phyloP scores from a whole-genome alignment of 495 filamentous ascomycete species.

The Lichenothelia convexa region DNA sequence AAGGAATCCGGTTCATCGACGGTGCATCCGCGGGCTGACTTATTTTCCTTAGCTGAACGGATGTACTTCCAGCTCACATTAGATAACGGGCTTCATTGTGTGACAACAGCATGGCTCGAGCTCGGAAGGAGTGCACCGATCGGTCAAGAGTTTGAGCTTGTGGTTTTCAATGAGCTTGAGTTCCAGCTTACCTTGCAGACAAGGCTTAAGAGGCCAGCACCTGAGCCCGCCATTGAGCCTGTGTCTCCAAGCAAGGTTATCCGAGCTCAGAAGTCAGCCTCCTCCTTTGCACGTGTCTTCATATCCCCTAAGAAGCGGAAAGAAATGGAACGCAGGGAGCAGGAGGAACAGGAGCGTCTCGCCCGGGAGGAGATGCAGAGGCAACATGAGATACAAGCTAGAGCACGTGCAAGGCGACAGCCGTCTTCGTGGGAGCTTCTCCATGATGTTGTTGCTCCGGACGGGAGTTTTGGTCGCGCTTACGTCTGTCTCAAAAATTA shows the following conservation, averaged over 20 bases:
- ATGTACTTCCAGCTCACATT: conserved; percentile 86
- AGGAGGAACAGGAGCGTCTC: conserved; percentile 61
- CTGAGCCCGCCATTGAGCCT: conserved; percentile 28
- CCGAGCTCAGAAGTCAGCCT: conserved; percentile 44
- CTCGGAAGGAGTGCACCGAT: conserved; percentile 85
- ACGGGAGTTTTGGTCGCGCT: conserved; percentile 82
- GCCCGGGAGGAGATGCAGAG: conserved; percentile 41
- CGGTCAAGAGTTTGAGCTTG: conserved; percentile 94
- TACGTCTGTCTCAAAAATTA: conserved; percentile 89
- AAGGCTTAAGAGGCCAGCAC: conserved; percentile 66
- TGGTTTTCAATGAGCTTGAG: conserved; percentile 89
- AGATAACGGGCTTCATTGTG: conserved; percentile 93
- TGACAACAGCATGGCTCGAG: conserved; percentile 90
- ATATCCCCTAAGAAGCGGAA: conserved; percentile 88
- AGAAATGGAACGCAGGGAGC: conserved; percentile 67
- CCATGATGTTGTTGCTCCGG: conserved; percentile 64
- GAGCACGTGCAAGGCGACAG: conserved; percentile 34
- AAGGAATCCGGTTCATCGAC: conserved; percentile 18
- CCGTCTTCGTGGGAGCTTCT: conserved; percentile 71
- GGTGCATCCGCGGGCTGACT: conserved; percentile 9
- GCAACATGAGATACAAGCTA: conserved; percentile 46
- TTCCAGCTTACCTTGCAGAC: conserved; percentile 94
- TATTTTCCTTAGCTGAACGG: conserved; percentile 46
- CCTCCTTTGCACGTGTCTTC: conserved; percentile 80
- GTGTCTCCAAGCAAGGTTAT: conserved; percentile 35